Conservation (phyloP, 75 land plant species). For the Pseudotsuga menziesii region DNA sequence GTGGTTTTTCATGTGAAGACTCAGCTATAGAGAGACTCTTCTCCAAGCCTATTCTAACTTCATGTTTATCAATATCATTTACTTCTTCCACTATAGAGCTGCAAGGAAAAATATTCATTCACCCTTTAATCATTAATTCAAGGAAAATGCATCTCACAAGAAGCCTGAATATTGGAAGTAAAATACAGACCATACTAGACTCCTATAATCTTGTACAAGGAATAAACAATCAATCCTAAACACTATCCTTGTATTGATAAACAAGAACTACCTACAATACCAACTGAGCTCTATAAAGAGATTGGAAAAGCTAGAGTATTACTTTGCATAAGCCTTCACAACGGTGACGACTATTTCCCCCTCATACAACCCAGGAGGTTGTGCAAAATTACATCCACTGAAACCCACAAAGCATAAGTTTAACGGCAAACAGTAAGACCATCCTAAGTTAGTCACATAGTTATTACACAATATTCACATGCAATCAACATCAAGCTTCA, state of each 20-base stretch:
- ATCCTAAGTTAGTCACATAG: too few species aligned
- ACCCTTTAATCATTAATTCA: neutral
- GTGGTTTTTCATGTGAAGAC: conserved; percentile 35
- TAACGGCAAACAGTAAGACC: too few species aligned
- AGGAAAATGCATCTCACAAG: neutral
- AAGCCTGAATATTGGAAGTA: conserved; percentile 1
- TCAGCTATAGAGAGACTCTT: conserved; percentile 29
- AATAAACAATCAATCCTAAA: conserved; percentile 4
- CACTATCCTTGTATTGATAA: conserved; percentile 5
- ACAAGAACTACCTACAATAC: neutral
- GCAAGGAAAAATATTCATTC: neutral
- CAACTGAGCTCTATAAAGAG: conserved; percentile 22
- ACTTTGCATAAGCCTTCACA: conserved; percentile 67
- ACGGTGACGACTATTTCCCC: conserved; percentile 80
- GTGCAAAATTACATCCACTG: conserved; percentile 68
- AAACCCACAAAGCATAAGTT: too few species aligned
- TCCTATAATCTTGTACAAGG: neutral
- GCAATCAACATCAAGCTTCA: too few species aligned
- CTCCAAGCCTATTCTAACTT: conserved; percentile 8
- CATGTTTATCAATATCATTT: neutral
- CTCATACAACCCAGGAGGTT: conserved; percentile 88
- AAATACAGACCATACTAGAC: neutral
- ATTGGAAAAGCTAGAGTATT: conserved; percentile 27
- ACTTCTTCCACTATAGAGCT: conserved; percentile 4
- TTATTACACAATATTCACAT: too few species aligned